Evolutionary conservation across 2,329 filamentous ascomycete genomes (phyloP).

Genomic region (Tolypocladium inflatum): DNA sequence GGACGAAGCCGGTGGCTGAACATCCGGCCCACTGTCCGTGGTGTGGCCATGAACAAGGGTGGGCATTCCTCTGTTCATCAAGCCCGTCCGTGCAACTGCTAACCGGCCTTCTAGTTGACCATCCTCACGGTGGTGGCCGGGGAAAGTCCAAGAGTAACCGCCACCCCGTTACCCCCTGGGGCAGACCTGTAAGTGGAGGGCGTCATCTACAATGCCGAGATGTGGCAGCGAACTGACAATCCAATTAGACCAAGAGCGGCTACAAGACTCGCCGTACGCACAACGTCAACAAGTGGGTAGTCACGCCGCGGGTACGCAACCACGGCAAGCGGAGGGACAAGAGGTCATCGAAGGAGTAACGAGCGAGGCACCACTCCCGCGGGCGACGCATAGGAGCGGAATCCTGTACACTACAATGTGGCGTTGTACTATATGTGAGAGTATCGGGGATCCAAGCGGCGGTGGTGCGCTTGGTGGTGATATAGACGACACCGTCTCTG

Average conservation of each 20-base stretch:
- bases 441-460: background rate
- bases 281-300: slow-evolving; percentile 88
- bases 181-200: slow-evolving; percentile 65
- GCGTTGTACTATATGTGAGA: slow-evolving; percentile 24
- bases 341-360: slow-evolving; percentile 27
- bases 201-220: background rate
- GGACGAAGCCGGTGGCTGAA: slow-evolving; percentile 89
- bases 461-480: background rate
- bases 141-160: slow-evolving; percentile 99
- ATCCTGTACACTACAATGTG: slow-evolving; percentile 19
- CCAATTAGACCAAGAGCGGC: slow-evolving; percentile 60
- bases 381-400: background rate
- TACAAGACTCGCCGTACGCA: slow-evolving; percentile 87
- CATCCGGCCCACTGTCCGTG: slow-evolving; percentile 89
- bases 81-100: background rate
- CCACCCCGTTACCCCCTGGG: slow-evolving; percentile 93
- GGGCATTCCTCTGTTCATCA: slow-evolving; percentile 14
- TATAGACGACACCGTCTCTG: background rate
- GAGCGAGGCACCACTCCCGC: background rate
- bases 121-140: slow-evolving; percentile 97
- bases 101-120: slow-evolving; percentile 51
- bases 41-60: slow-evolving; percentile 97
- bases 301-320: slow-evolving; percentile 74
- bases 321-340: slow-evolving; percentile 78
- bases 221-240: background rate